A percentile compares a stretch with the other conserved stretches of the same genome.
phyloP scores from a whole-genome alignment of 2,329 filamentous ascomycete species.

The Cercospora citrullina region DNA sequence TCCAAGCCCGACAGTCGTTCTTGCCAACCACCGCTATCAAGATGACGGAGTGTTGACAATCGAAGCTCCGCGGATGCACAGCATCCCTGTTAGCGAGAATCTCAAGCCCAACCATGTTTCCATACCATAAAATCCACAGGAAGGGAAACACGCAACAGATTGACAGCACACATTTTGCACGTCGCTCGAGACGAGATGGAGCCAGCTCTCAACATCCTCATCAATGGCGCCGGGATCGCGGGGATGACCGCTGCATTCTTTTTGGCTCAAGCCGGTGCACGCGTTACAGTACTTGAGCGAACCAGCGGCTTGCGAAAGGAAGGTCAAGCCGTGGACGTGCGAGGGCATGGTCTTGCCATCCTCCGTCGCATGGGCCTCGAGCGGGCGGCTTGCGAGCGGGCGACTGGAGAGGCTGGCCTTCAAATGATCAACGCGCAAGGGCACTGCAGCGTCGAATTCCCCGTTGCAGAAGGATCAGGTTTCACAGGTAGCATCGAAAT shows the following conservation, averaged over 20 bases:
- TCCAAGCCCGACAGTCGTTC: neutral
- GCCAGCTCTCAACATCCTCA: neutral
- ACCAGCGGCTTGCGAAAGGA: constrained; percentile 13
- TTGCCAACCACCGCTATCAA: neutral
- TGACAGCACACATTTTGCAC: neutral
- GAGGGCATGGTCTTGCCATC: constrained; percentile 31
- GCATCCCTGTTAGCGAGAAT: neutral
- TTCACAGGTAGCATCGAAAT: constrained; percentile 57
- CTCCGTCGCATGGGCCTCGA: constrained; percentile 34
- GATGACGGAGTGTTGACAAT: constrained; percentile 2
- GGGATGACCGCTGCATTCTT: constrained; percentile 39
- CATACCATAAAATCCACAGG: neutral
- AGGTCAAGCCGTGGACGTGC: constrained; percentile 36
- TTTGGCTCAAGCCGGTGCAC: constrained; percentile 37
- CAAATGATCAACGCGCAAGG: constrained; percentile 29
- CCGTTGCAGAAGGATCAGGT: constrained; percentile 26
- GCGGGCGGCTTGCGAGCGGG: constrained; percentile 22
- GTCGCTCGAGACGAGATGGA: neutral
- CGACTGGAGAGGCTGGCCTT: constrained; percentile 32
- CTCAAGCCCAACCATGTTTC: neutral
- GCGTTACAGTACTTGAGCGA: constrained; percentile 42
- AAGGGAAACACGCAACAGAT: neutral
- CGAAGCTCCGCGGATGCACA: neutral
- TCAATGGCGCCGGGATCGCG: constrained; percentile 15
- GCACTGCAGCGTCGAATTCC: constrained; percentile 28